Conservation (phyloP, 2,329 filamentous ascomycete species). For the Geosmithia flava region DNA sequence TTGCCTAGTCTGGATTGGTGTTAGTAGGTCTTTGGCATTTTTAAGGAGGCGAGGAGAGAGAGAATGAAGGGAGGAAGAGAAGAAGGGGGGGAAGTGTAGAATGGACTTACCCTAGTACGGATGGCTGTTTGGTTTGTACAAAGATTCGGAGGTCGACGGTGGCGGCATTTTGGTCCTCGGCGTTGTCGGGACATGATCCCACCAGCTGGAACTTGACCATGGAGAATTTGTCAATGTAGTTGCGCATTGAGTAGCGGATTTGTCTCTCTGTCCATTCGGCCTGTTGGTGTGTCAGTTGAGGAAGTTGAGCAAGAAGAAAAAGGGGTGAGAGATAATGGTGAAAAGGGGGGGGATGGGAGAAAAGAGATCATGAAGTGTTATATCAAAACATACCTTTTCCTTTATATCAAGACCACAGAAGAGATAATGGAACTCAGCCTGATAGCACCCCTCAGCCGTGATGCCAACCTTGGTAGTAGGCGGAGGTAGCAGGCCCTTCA, state of each 20-base stretch:
- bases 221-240: conserved; percentile 22
- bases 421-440: conserved; percentile 31
- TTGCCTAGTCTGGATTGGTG: background rate
- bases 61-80: background rate
- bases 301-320: too few species aligned
- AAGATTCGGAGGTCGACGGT: conserved; percentile 35
- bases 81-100: too few species aligned
- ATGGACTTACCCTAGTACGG: background rate
- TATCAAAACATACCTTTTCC: conserved; percentile 17
- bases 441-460: conserved; percentile 28
- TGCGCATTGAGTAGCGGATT: conserved; percentile 16
- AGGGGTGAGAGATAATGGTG: too few species aligned
- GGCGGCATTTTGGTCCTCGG: conserved; percentile 29
- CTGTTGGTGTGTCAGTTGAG: background rate
- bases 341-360: too few species aligned
- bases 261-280: background rate
- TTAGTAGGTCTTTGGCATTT: background rate
- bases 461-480: conserved; percentile 23
- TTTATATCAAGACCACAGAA: conserved; percentile 27
- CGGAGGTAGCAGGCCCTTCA: conserved; percentile 15
- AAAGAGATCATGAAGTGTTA: too few species aligned
- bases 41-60: background rate
- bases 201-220: conserved; percentile 20
- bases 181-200: conserved; percentile 24
- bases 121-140: conserved; percentile 6